phyloP scores from a whole-genome alignment of 257 asterid species.

The Anisodus acutangulus region DNA sequence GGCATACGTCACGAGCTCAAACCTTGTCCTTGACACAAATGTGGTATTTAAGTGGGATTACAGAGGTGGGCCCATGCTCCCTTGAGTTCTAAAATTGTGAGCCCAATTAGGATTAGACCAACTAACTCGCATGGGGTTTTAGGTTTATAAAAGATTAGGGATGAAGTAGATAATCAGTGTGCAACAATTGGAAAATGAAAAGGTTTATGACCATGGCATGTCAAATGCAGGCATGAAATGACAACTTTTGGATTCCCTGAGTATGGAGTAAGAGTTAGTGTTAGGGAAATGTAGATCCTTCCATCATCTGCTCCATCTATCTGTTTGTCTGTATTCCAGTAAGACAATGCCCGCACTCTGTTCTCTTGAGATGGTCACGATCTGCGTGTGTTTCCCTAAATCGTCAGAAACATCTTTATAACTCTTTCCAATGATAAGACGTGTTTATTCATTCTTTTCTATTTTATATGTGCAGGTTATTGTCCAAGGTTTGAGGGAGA shows the following conservation, averaged over 20 bases:
- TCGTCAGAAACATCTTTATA: background rate
- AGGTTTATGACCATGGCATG: background rate
- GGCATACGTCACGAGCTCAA: background rate
- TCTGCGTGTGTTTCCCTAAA: background rate
- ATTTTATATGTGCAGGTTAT: slow-evolving; percentile 55
- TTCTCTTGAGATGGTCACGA: background rate
- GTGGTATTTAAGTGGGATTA: slow-evolving; percentile 15
- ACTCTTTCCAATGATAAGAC: background rate
- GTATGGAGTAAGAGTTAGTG: background rate
- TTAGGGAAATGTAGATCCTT: slow-evolving; percentile 7
- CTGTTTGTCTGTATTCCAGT: slow-evolving; percentile 10
- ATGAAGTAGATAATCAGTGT: background rate
- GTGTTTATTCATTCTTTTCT: background rate
- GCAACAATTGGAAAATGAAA: background rate
- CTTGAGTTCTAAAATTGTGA: background rate
- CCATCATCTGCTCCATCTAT: background rate
- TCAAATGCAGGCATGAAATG: background rate
- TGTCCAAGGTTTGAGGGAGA: slow-evolving; percentile 86
- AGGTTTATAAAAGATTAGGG: background rate
- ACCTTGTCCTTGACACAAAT: background rate
- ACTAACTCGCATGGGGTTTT: background rate
- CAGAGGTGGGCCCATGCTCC: background rate
- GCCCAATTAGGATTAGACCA: background rate
- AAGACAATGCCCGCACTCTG: background rate
- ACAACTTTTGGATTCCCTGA: background rate